Conservation (phyloP, 805 yeast genomes). For the Starmerella khaoyaiensis region DNA sequence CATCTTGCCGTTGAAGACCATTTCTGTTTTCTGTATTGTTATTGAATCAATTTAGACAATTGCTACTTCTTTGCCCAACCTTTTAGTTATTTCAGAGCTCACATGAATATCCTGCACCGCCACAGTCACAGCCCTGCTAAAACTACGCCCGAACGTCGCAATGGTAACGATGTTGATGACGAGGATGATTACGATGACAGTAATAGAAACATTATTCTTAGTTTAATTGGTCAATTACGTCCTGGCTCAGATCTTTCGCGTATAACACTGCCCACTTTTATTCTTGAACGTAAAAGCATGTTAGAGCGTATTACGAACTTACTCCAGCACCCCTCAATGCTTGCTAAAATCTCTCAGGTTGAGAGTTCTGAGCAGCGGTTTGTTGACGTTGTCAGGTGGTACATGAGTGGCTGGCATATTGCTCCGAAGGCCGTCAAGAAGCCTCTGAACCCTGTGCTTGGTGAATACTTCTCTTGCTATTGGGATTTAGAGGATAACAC, state of each 20-base stretch:
- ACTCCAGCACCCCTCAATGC: conserved; percentile 57
- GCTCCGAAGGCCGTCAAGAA: conserved; percentile 97
- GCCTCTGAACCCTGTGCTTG: conserved; percentile 88
- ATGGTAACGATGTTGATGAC: conserved; percentile 35
- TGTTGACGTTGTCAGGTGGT: conserved; percentile 69
- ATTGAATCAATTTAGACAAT: too few relatives aligned
- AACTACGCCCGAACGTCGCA: neutral
- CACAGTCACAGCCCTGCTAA: conserved; percentile 10
- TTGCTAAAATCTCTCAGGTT: conserved; percentile 52
- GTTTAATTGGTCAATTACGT: conserved; percentile 79
- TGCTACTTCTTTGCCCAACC: too few relatives aligned
- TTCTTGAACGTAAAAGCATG: conserved; percentile 90
- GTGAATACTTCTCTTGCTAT: conserved; percentile 80
- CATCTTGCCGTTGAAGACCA: too few relatives aligned
- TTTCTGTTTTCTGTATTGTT: too few relatives aligned
- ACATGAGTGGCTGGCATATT: conserved; percentile 92
- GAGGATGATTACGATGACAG: conserved; percentile 86
- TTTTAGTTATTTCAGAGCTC: too few relatives aligned
- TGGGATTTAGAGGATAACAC: conserved; percentile 72
- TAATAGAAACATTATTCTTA: conserved; percentile 73
- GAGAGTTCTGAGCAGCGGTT: conserved; percentile 57
- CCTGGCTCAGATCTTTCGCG: conserved; percentile 85
- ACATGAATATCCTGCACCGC: too few relatives aligned
- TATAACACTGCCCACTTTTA: conserved; percentile 90
- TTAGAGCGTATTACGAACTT: conserved; percentile 87